A percentile compares a stretch with the other conserved stretches of the same genome.
Conservation (phyloP, 2,329 filamentous ascomycete species). For the Alternaria conjuncta region DNA sequence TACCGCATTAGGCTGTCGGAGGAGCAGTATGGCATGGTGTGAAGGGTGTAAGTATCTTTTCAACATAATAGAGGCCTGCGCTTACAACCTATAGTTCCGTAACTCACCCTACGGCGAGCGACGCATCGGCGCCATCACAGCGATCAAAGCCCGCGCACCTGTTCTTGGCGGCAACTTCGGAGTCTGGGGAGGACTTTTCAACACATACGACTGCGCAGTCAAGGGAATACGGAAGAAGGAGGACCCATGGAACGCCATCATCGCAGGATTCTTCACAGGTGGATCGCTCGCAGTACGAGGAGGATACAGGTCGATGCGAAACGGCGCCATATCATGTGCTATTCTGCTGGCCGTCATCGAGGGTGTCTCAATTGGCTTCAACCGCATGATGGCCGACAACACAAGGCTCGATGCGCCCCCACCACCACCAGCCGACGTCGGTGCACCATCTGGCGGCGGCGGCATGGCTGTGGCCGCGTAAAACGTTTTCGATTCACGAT, state of each 20-base stretch:
- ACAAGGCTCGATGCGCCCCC: constrained; percentile 74
- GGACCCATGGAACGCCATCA: constrained; percentile 97
- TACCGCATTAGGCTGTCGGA: constrained; percentile 49
- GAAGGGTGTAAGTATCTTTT: constrained; percentile 76
- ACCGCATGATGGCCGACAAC: constrained; percentile 89
- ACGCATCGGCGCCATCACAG: constrained; percentile 90
- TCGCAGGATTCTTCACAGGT: constrained; percentile 90
- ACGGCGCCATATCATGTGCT: constrained; percentile 95
- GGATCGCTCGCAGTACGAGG: constrained; percentile 91
- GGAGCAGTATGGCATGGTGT: constrained; percentile 87
- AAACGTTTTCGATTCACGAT: constrained; percentile 12
- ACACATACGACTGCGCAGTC: constrained; percentile 93
- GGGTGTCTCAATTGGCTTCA: constrained; percentile 94
- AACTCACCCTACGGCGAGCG: constrained; percentile 78
- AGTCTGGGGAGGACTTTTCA: constrained; percentile 96
- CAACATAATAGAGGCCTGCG: too few species aligned
- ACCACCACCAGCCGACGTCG: constrained; percentile 49
- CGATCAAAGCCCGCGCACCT: constrained; percentile 95
- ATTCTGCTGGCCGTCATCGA: constrained; percentile 95
- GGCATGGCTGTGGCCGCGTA: constrained; percentile 35
- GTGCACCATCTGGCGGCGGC: constrained; percentile 24
- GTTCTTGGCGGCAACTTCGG: constrained; percentile 98
- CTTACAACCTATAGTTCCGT: constrained; percentile 38
- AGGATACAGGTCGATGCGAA: constrained; percentile 88
- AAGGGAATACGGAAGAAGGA: constrained; percentile 94